Evolutionary conservation across 140 eudicot genomes (phyloP).

Genomic region (Flaveria floridana): DNA sequence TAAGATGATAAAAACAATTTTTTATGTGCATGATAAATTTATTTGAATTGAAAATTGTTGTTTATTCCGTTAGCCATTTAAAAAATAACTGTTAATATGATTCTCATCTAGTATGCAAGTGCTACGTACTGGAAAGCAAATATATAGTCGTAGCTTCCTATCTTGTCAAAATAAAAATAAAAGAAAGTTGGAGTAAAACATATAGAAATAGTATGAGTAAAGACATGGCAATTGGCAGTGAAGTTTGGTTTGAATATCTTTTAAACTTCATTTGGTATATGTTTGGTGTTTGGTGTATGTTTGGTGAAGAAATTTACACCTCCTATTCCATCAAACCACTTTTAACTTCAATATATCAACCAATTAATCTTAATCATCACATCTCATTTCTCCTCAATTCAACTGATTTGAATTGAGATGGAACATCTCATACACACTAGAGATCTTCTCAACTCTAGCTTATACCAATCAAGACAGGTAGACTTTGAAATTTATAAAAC

Average conservation of each 20-base stretch:
- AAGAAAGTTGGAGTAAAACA: slow-evolving; percentile 24
- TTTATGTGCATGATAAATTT: not conserved
- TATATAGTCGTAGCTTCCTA: no score
- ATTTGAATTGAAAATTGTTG: not conserved
- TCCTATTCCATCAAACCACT: slow-evolving; percentile 22
- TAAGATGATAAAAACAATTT: not conserved
- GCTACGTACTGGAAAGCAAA: not conserved
- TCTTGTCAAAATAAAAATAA: not conserved
- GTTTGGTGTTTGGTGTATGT: slow-evolving; percentile 34
- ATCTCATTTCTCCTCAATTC: not conserved
- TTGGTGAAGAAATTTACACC: slow-evolving; percentile 29
- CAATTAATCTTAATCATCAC: slow-evolving; percentile 17
- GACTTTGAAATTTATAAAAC: slow-evolving; percentile 37
- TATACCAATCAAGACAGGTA: slow-evolving; percentile 54
- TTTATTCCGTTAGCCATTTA: not conserved
- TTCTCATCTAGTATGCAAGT: not conserved
- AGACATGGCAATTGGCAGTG: slow-evolving; percentile 43
- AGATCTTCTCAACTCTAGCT: slow-evolving; percentile 48
- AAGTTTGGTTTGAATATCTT: slow-evolving; percentile 64
- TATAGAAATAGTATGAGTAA: slow-evolving; percentile 36
- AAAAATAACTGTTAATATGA: not conserved
- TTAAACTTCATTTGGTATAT: slow-evolving; percentile 26
- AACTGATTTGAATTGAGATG: not conserved
- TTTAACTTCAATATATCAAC: not conserved
- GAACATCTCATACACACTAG: slow-evolving; percentile 45